Evolutionary conservation across 371 early-diverging fungal genomes (phyloP).

Genomic region (Mucor racemosus): DNA sequence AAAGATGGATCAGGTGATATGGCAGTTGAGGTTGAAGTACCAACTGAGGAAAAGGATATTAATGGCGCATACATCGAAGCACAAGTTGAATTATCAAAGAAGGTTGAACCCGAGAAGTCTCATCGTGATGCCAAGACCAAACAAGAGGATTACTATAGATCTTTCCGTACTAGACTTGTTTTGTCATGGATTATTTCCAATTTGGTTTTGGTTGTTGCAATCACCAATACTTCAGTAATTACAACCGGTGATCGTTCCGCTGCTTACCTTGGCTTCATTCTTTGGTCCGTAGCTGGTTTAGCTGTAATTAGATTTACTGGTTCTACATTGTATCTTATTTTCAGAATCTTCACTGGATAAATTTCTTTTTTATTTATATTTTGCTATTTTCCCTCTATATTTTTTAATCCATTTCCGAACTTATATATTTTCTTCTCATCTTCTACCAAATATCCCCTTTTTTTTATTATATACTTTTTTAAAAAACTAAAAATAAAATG

Average conservation of each 20-base stretch:
- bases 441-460: not conserved
- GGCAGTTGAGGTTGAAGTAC: slow-evolving; percentile 67
- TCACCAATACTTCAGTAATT: slow-evolving; percentile 53
- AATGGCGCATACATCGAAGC: slow-evolving; percentile 80
- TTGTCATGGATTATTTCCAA: slow-evolving; percentile 88
- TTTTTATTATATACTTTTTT: too few relatives aligned
- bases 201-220: slow-evolving; percentile 66
- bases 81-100: slow-evolving; percentile 56
- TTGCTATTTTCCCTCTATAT: too few relatives aligned
- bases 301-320: slow-evolving; percentile 83
- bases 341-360: slow-evolving; percentile 55
- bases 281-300: slow-evolving; percentile 87
- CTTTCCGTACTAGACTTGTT: slow-evolving; percentile 87
- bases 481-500: too few relatives aligned
- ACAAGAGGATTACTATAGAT: slow-evolving; percentile 88
- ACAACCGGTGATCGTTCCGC: slow-evolving; percentile 30
- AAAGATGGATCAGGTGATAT: slow-evolving; percentile 45
- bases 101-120: slow-evolving; percentile 55
- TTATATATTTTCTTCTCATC: not conserved
- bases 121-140: slow-evolving; percentile 80
- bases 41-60: slow-evolving; percentile 78
- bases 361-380: not conserved
- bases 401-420: not conserved
- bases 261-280: slow-evolving; percentile 79
- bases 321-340: slow-evolving; percentile 73